Percentiles rank a stretch among this genome's conserved stretches.
Evolutionary conservation across 768 basidiomycete species (phyloP).

Genomic region (Scleroderma bovista): DNA sequence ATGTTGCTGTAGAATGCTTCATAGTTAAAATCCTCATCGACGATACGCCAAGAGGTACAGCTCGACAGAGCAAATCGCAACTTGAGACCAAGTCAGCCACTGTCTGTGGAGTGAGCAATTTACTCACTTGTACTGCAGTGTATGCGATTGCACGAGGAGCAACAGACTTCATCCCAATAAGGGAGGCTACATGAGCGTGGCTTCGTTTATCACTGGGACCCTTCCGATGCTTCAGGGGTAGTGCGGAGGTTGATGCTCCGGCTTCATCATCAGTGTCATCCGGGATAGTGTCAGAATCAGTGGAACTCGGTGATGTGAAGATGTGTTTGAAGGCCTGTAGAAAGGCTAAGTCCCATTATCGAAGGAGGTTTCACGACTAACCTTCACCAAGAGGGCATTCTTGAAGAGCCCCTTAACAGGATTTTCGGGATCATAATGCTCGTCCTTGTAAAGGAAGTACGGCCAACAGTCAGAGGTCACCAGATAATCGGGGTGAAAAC

Average conservation of each 20-base stretch:
- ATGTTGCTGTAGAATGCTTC: conserved; percentile 11
- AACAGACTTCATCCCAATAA: conserved; percentile 8
- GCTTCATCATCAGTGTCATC: too few relatives aligned
- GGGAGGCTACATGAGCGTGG: conserved; percentile 1
- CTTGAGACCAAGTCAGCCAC: background rate
- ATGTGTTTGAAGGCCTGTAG: conserved; percentile 13
- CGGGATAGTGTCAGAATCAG: background rate
- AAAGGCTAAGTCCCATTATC: background rate
- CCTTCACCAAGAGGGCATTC: background rate
- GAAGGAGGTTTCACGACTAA: background rate
- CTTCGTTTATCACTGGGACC: background rate
- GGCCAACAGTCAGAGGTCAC: conserved; percentile 8
- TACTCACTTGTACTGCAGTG: conserved; percentile 18
- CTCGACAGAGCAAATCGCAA: conserved; percentile 12
- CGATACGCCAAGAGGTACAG: conserved; percentile 1
- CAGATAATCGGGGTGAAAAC: background rate
- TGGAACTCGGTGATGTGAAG: conserved; percentile 16
- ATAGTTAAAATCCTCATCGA: conserved; percentile 7
- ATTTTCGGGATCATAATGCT: background rate
- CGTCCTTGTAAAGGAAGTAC: background rate
- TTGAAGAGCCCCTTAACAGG: conserved; percentile 1
- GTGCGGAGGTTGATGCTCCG: background rate
- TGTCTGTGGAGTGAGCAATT: background rate
- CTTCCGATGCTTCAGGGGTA: background rate
- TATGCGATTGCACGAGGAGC: conserved; percentile 20